Evolutionary conservation across 1,284 basidiomycete species (phyloP).

Genomic region (Irpex sp.): DNA sequence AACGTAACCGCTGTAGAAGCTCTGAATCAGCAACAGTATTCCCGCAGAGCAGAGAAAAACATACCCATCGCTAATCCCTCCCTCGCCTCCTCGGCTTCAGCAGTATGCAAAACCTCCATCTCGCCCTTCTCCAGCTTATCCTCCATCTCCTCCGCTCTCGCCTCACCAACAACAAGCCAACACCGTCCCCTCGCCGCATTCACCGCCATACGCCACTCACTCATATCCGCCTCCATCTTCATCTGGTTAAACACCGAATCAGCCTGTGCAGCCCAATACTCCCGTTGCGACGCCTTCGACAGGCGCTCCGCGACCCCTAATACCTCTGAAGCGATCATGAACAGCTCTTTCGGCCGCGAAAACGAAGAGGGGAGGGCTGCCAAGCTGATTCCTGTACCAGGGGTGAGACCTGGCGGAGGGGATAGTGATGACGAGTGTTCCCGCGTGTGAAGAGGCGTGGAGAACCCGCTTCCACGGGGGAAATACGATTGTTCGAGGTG

Average conservation of each 20-base stretch:
- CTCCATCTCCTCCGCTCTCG: slow-evolving; percentile 49
- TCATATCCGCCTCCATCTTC: slow-evolving; percentile 47
- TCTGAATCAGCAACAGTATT: neutral
- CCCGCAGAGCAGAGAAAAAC: neutral
- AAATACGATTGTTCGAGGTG: no score
- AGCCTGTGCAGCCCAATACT: slow-evolving; percentile 54
- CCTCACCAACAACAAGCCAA: slow-evolving; percentile 48
- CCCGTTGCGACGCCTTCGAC: slow-evolving; percentile 34
- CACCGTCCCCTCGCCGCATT: slow-evolving; percentile 45
- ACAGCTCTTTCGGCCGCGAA: slow-evolving; percentile 52
- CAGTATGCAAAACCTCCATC: slow-evolving; percentile 28
- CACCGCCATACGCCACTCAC: slow-evolving; percentile 40
- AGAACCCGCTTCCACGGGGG: slow-evolving; percentile 11
- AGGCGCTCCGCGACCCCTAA: slow-evolving; percentile 53
- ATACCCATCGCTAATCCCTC: slow-evolving; percentile 37
- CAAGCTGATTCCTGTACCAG: no score
- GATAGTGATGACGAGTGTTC: neutral
- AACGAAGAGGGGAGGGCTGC: slow-evolving; percentile 25
- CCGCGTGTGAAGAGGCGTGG: neutral
- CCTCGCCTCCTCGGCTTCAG: slow-evolving; percentile 48
- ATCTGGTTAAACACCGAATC: slow-evolving; percentile 57
- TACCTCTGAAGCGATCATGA: slow-evolving; percentile 56
- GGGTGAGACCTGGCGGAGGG: neutral
- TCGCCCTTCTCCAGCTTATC: slow-evolving; percentile 39
- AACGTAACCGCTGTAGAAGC: slow-evolving; percentile 34